phyloP scores from a whole-genome alignment of 2,329 filamentous ascomycete genomes.

The Nothopassalora personata region DNA sequence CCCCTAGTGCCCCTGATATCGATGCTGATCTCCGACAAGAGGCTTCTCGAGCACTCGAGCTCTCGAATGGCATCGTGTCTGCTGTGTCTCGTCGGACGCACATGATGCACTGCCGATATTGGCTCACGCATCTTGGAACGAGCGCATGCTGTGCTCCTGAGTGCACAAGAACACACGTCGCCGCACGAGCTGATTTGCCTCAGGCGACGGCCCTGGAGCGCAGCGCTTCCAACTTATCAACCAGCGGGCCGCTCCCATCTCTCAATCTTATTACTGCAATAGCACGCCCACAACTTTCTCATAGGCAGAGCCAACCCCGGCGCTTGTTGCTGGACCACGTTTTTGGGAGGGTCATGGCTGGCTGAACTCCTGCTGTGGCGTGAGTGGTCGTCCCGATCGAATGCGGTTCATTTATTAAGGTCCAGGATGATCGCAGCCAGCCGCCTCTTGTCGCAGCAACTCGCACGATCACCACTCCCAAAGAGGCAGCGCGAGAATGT shows the following conservation, averaged over 20 bases:
- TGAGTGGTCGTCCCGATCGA: background rate
- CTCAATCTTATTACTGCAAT: conserved; percentile 1
- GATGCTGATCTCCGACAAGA: background rate
- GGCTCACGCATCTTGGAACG: background rate
- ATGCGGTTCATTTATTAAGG: conserved; percentile 3
- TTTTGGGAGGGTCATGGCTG: conserved; percentile 3
- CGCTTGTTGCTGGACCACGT: background rate
- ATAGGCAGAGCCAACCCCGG: conserved; percentile 4
- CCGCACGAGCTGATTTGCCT: background rate
- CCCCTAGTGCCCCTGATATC: background rate
- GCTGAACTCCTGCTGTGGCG: background rate
- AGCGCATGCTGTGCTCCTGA: background rate
- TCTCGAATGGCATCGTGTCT: background rate
- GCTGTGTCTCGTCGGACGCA: background rate
- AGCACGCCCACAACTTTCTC: conserved; percentile 1
- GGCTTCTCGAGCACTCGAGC: too few species aligned
- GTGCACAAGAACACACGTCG: background rate
- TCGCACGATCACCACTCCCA: background rate
- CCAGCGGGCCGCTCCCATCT: conserved; percentile 1
- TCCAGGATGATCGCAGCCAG: conserved; percentile 1
- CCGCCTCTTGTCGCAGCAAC: background rate
- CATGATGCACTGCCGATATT: background rate
- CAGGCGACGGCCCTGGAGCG: too few species aligned
- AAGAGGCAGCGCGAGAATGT: conserved; percentile 1
- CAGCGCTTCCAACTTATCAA: conserved; percentile 1